Percentiles rank a stretch among this genome's conserved stretches.
phyloP scores from a whole-genome alignment of 148 eudicot genomes.

The Rhododendron simsii region DNA sequence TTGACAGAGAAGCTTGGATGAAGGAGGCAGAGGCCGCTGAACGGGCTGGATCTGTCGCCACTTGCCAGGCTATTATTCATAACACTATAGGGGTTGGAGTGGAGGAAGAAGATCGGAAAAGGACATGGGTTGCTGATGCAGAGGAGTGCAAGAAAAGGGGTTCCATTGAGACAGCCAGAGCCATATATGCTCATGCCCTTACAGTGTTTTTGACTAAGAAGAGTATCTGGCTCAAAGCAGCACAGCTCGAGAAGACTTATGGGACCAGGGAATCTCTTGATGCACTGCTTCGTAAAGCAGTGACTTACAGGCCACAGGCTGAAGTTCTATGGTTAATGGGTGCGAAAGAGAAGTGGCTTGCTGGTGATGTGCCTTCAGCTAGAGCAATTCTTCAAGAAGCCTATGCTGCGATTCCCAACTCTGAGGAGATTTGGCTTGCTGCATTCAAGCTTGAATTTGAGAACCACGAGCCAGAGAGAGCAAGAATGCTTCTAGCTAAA shows the following conservation, averaged over 20 bases:
- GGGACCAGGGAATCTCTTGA: slow-evolving; percentile 88
- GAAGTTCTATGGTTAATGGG: slow-evolving; percentile 97
- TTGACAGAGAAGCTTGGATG: slow-evolving; percentile 96
- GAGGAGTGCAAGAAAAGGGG: slow-evolving; percentile 97
- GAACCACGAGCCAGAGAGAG: slow-evolving; percentile 88
- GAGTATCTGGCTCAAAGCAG: slow-evolving; percentile 94
- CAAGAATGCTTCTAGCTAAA: slow-evolving; percentile 83
- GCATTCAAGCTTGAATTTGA: slow-evolving; percentile 94
- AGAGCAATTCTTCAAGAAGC: slow-evolving; percentile 90
- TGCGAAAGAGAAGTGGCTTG: slow-evolving; percentile 98
- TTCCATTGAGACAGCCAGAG: slow-evolving; percentile 90
- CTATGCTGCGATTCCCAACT: slow-evolving; percentile 83
- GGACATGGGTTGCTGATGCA: slow-evolving; percentile 99
- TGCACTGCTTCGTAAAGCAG: slow-evolving; percentile 75
- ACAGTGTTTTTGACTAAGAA: slow-evolving; percentile 84
- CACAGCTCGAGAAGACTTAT: slow-evolving; percentile 87
- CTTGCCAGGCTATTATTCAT: slow-evolving; percentile 78
- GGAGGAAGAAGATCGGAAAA: slow-evolving; percentile 93
- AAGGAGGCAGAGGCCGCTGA: slow-evolving; percentile 93
- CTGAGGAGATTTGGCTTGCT: slow-evolving; percentile 98
- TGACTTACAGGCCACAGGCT: slow-evolving; percentile 81
- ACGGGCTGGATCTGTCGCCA: slow-evolving; percentile 77
- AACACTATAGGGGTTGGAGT: slow-evolving; percentile 81
- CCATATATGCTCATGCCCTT: slow-evolving; percentile 78
- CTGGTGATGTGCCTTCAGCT: slow-evolving; percentile 93